Percentiles rank a stretch among this genome's conserved stretches.
phyloP scores from a whole-genome alignment of 164 flowering plant genomes.

The Sedum album region DNA sequence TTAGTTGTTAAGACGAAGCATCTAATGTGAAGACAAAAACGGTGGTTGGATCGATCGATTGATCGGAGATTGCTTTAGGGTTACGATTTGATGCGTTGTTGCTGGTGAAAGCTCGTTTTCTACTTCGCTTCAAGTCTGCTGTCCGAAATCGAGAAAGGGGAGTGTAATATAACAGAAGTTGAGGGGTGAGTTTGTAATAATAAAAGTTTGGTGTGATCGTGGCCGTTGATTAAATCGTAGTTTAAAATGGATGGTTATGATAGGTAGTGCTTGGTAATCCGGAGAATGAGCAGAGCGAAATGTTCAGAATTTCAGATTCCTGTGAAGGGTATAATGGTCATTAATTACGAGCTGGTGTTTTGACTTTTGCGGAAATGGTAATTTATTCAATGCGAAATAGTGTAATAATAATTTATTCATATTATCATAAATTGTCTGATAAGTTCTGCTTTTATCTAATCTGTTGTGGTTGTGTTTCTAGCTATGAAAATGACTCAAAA shows the following conservation, averaged over 20 bases:
- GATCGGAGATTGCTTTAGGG: slow-evolving; percentile 17
- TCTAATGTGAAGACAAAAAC: too few relatives aligned
- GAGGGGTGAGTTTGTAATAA: not conserved
- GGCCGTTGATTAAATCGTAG: not conserved
- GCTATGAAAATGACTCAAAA: too few relatives aligned
- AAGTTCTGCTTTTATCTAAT: too few relatives aligned
- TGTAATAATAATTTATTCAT: too few relatives aligned
- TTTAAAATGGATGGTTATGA: not conserved
- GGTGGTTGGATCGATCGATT: slow-evolving; percentile 7
- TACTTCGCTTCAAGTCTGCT: not conserved
- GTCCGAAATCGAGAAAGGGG: not conserved
- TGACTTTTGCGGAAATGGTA: too few relatives aligned
- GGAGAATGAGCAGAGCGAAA: not conserved
- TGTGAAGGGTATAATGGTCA: too few relatives aligned
- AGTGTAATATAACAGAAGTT: not conserved
- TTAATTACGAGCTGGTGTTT: too few relatives aligned
- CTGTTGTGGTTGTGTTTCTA: too few relatives aligned
- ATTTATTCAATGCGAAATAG: too few relatives aligned
- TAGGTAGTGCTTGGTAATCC: not conserved
- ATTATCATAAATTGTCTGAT: too few relatives aligned
- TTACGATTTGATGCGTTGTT: slow-evolving; percentile 10
- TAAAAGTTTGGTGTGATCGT: not conserved
- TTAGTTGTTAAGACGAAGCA: too few relatives aligned
- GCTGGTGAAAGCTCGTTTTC: not conserved
- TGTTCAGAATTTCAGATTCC: not conserved